Evolutionary conservation across 495 filamentous ascomycete species (phyloP).

Genomic region (Letharia columbiana): DNA sequence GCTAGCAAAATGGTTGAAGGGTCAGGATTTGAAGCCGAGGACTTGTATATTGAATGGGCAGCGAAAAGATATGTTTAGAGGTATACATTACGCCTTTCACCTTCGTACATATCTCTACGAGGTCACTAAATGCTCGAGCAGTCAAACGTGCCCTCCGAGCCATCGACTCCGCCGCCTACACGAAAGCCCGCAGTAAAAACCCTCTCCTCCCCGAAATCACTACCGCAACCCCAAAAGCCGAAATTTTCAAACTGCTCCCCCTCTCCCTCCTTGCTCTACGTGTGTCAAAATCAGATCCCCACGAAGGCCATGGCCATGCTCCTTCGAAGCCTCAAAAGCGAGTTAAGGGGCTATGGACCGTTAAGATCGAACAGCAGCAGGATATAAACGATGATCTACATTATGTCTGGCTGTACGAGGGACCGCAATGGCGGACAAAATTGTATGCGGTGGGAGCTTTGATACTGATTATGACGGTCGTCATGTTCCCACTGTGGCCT

Average conservation of each 20-base stretch:
- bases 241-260: slow-evolving; percentile 91
- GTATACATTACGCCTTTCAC: slow-evolving; percentile 37
- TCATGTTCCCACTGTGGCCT: slow-evolving; percentile 96
- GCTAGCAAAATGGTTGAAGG: slow-evolving; percentile 78
- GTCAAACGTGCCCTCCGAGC: slow-evolving; percentile 97
- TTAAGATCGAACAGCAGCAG: slow-evolving; percentile 94
- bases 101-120: not conserved
- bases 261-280: slow-evolving; percentile 91
- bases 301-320: slow-evolving; percentile 61
- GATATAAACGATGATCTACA: slow-evolving; percentile 84
- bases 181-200: slow-evolving; percentile 76
- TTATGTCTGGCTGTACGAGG: slow-evolving; percentile 96
- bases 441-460: slow-evolving; percentile 79
- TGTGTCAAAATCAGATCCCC: slow-evolving; percentile 73
- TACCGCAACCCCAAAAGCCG: slow-evolving; percentile 65
- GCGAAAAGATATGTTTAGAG: slow-evolving; percentile 96
- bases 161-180: slow-evolving; percentile 80
- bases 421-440: slow-evolving; percentile 85
- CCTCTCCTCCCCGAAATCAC: slow-evolving; percentile 79
- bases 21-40: slow-evolving; percentile 78
- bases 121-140: slow-evolving; percentile 29
- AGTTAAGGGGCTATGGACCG: slow-evolving; percentile 92
- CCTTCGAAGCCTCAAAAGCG: slow-evolving; percentile 66
- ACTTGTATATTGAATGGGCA: slow-evolving; percentile 94
- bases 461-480: slow-evolving; percentile 70